Evolutionary conservation across 106 monocot species (phyloP), one percentile per base, ranked within the genome.

Genomic region (Iris macrosiphon): DNA sequence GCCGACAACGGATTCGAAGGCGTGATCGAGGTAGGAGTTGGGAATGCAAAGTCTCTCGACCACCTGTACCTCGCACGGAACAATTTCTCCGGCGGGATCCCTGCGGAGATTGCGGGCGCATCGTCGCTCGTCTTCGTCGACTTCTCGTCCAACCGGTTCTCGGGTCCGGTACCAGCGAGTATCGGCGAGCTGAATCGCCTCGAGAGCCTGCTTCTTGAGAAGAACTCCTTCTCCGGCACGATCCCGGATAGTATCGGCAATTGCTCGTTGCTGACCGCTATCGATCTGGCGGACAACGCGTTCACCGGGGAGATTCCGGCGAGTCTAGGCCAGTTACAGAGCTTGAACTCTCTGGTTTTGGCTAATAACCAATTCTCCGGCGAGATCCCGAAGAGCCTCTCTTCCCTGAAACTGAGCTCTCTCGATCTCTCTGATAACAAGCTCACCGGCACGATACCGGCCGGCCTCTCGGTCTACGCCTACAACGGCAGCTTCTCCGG

Each of bases 81-180:
- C 57, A 53, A 22, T 20, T 82, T 92, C 54, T 76, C 79, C 37
- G 92, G 92, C 42, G 51, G 45, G 52, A 25, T 92, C 1, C 92
- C 86, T 9, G 23, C 51, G 15, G 82, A 78, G 63, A 76, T 92
- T 32, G 45, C 67, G 16, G 57, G 53, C 20, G 82, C 82, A 6
- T 10, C 55, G 0, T 34, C 59, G 1, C 67, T 92, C 14, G 86
- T 79, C 17, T 22, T 14, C 1, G 52, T 92, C 4, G 82, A 92
- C 12, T 47, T 57, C 11, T 59, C 67, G 3, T 67, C 34, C 6
- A 92, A 92, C 50, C 11, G 62, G 13, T 43, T 92, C 32, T 66
- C 57, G 23, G 92, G 92, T 3, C 13, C 39, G 7, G 79, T 92
- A 12, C 92, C 92, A 38, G 65, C 47, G 31, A 69, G 71, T 39